phyloP scores from a whole-genome alignment of 2,329 filamentous ascomycete genomes.

The Aureobasidium sp. region DNA sequence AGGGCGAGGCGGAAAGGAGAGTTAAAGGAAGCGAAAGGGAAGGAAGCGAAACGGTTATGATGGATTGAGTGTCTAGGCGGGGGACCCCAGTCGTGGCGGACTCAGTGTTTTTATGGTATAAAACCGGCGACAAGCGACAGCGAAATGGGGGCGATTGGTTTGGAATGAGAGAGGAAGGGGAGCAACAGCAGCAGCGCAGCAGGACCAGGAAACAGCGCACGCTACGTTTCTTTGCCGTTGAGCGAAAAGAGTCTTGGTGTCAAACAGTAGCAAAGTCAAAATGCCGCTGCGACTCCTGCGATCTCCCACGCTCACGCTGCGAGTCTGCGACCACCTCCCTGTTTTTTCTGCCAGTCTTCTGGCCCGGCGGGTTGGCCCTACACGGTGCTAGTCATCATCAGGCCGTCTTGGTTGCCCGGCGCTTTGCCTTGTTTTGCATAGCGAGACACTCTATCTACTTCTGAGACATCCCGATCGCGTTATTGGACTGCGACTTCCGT shows the following conservation, averaged over 20 bases:
- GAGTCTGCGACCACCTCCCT: neutral
- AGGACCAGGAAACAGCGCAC: neutral
- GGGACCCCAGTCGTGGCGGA: neutral
- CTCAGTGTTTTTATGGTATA: neutral
- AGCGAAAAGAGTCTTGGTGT: conserved; percentile 6
- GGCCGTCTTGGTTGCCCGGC: conserved; percentile 1
- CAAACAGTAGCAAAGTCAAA: conserved; percentile 10
- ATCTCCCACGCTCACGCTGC: conserved; percentile 1
- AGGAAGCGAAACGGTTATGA: conserved; percentile 9
- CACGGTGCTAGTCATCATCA: neutral
- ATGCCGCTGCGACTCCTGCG: neutral
- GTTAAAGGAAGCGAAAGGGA: conserved; percentile 3
- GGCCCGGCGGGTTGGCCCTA: conserved; percentile 2
- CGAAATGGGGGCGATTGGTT: conserved; percentile 3
- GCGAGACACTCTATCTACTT: conserved; percentile 9
- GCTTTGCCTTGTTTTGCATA: conserved; percentile 8
- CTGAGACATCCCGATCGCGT: conserved; percentile 11
- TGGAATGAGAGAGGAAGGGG: neutral
- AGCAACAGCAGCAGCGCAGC: neutral
- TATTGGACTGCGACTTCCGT: neutral
- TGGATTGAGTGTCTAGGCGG: conserved; percentile 1
- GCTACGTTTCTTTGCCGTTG: neutral
- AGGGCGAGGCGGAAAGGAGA: neutral
- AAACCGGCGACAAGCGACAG: neutral
- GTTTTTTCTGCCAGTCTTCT: neutral